Base-by-base conservation (phyloP, 768 basidiomycete species). In the Boletus sensibilis region DNA sequence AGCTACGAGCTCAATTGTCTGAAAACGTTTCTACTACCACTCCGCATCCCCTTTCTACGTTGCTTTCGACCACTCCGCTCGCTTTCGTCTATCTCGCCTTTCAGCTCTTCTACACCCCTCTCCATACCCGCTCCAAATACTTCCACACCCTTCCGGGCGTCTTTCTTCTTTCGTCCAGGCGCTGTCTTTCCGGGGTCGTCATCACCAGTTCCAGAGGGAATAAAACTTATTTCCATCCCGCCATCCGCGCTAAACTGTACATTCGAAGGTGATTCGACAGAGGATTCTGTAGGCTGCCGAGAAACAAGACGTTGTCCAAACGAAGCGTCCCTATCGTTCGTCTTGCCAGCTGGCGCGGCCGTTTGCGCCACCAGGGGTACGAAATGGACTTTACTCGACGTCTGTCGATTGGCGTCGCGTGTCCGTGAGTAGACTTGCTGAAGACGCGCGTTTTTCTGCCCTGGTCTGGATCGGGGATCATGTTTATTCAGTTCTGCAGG, bases 1-100 rank as follows among this genome's bases (percentile, higher is more conserved):
- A 18, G 25, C 47, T 66, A 67, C 18, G 61, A 68, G 18, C 62
- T 58, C 20, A 65, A 12, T 35, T 40, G 60, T 60, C 84, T 76
- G 70, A 93, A 91, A 2, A 82, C 83, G 71, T 95, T 98, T 76
- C 86, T 93, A 70, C 91, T 93, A 31, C 94, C 96, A 68, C 93
- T 97, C 50, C 96, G 79, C 50, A 88, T 79, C 10, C 86, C 90
- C 65, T 84, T 83, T 70, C 95, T 76, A 64, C 92, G 80, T 37
- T 89, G 80, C 35, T 81, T 86, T 72, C 96, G 78, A n/a, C 96
- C 95, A 40, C 79, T 81, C 63, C 87, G 77, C 49, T 91, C 90
- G 56, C 79, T 80, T 59, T 88, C 90, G 34, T 75, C 80, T 64
- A 86, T 69, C 56, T 77, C 79, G 27, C 72, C 61, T 25, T 58